Evolutionary conservation across 2,329 filamentous ascomycete species (phyloP).

Genomic region (Alternaria triticimaculans): DNA sequence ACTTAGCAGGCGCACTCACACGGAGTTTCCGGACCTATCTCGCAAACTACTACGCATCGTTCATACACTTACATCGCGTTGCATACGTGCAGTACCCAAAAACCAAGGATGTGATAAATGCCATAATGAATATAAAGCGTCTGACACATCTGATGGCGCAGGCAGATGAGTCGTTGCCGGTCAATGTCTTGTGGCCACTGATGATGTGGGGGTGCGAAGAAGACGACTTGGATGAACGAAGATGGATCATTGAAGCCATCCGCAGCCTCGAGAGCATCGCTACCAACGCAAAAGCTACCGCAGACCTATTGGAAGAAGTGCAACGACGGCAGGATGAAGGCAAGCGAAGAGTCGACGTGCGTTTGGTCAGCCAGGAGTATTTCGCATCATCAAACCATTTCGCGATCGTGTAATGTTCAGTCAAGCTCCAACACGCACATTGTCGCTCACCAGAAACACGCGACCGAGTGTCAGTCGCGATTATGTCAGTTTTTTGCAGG

Average conservation of each 20-base stretch:
- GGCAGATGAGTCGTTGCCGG: conserved; percentile 57
- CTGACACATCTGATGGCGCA: conserved; percentile 57
- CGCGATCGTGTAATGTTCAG: conserved; percentile 56
- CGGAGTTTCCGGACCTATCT: conserved; percentile 63
- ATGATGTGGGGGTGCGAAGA: conserved; percentile 64
- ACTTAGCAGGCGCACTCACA: conserved; percentile 59
- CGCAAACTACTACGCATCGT: conserved; percentile 64
- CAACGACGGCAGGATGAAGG: conserved; percentile 47
- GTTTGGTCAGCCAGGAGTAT: conserved; percentile 51
- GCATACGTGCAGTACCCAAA: conserved; percentile 63
- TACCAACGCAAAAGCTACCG: conserved; percentile 50
- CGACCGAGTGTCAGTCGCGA: not conserved
- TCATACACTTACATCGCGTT: conserved; percentile 64
- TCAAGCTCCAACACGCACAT: not conserved
- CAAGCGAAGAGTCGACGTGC: conserved; percentile 48
- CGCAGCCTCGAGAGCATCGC: conserved; percentile 48
- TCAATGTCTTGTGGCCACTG: conserved; percentile 65
- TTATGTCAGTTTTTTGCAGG: not conserved
- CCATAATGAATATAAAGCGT: conserved; percentile 58
- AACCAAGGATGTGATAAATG: conserved; percentile 57
- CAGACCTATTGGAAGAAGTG: conserved; percentile 51
- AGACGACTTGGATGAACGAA: conserved; percentile 56
- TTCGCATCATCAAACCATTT: conserved; percentile 59
- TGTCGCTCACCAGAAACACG: not conserved
- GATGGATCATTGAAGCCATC: conserved; percentile 61